A percentile compares a stretch with the other conserved stretches of the same genome.
Conservation (phyloP, 192 early-diverging fungal species). For the Gonapodya sp. region DNA sequence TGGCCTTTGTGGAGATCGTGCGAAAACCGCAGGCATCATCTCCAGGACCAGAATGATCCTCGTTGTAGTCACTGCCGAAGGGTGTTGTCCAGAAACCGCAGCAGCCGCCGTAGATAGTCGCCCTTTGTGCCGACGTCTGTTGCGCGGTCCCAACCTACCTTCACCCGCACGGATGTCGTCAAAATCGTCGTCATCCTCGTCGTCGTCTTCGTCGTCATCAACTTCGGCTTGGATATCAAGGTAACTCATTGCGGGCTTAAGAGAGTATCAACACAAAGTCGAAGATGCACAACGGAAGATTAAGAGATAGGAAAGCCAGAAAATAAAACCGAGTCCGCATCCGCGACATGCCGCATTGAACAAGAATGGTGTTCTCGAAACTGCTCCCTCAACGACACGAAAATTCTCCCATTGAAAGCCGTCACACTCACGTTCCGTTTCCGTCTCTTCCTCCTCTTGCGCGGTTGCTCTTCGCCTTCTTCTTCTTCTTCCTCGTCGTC, state of each 20-base stretch:
- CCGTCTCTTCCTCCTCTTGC: slow-evolving; percentile 20
- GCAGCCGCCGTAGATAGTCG: not conserved
- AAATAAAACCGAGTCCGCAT: not conserved
- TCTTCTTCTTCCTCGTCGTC: slow-evolving; percentile 18
- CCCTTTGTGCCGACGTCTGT: not conserved
- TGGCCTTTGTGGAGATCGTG: not conserved
- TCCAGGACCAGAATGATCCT: not conserved
- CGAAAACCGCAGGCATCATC: not conserved
- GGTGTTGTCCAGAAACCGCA: slow-evolving; percentile 21
- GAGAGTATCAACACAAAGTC: slow-evolving; percentile 11
- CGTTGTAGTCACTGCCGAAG: not conserved
- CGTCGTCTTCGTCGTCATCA: slow-evolving; percentile 68
- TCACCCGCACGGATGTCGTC: slow-evolving; percentile 22
- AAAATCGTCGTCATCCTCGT: slow-evolving; percentile 57
- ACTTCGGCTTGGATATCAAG: slow-evolving; percentile 66
- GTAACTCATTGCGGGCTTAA: slow-evolving; percentile 38
- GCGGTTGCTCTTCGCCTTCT: not conserved
- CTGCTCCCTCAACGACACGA: not conserved
- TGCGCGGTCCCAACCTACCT: not conserved
- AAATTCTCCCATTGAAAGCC: not conserved
- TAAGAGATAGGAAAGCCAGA: slow-evolving; percentile 5
- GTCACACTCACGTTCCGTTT: not conserved
- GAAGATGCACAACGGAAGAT: not conserved
- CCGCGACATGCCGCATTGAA: slow-evolving; percentile 6
- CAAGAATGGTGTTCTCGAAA: not conserved